A percentile compares a stretch with the other conserved stretches of the same genome.
Conservation (phyloP, 73 alveolate genomes). For the Symbiodinium pilosum region DNA sequence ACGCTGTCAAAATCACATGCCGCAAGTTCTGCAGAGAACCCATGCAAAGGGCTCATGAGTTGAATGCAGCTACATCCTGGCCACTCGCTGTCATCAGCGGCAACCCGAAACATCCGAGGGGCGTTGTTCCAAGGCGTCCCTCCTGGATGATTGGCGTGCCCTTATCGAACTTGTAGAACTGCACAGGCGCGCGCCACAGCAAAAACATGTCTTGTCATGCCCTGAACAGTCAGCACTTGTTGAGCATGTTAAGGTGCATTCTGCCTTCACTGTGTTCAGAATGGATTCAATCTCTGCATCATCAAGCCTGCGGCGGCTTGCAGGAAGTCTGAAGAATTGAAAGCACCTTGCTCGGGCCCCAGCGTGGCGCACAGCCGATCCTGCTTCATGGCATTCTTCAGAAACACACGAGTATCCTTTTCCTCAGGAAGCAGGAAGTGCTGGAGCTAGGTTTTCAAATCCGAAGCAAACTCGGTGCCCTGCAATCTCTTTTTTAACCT, state of each 20-base stretch:
- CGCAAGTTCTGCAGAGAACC: no score
- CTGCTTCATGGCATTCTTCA: conserved; percentile 72
- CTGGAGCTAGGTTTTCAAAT: no score
- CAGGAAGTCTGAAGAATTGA: no score
- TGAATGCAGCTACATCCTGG: no score
- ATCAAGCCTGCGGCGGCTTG: conserved; percentile 35
- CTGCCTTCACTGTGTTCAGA: conserved; percentile 67
- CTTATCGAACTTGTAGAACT: conserved; percentile 79
- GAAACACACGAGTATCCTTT: conserved; percentile 29
- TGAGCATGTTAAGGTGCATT: no score
- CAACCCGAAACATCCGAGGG: conserved; percentile 21
- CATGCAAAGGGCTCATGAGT: no score
- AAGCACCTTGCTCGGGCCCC: background rate
- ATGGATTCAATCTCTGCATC: conserved; percentile 80
- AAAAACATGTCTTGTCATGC: no score
- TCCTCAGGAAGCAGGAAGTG: background rate
- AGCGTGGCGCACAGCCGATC: conserved; percentile 83
- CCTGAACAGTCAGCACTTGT: no score
- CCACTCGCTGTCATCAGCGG: no score
- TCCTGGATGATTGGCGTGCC: conserved; percentile 92
- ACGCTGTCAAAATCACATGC: no score
- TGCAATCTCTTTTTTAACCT: conserved; percentile 59
- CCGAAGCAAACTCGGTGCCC: background rate
- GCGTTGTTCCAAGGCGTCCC: conserved; percentile 71
- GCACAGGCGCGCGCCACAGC: background rate